Evolutionary conservation across 495 filamentous ascomycete species (phyloP).

Genomic region (Lasiosphaeria ovina): DNA sequence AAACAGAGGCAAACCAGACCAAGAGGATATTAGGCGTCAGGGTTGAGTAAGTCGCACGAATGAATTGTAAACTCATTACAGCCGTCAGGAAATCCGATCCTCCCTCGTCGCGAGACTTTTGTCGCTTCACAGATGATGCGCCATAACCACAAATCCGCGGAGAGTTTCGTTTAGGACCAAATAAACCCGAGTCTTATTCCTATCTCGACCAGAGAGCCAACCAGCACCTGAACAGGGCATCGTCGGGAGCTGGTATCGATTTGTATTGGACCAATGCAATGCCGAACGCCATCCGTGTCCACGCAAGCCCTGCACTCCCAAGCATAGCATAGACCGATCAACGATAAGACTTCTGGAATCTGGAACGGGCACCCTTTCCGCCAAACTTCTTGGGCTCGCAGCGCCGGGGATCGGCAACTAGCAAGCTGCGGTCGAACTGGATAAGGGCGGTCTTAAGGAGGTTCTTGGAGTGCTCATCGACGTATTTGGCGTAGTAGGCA

Average conservation of each 20-base stretch:
- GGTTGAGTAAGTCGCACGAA: too few species aligned
- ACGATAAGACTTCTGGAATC: conserved; percentile 89
- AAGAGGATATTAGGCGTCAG: too few species aligned
- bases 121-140: conserved; percentile 19
- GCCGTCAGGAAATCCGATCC: conserved; percentile 15
- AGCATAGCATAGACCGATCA: conserved; percentile 38
- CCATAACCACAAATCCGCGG: conserved; percentile 15
- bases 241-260: conserved; percentile 29
- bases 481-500: conserved; percentile 99
- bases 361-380: conserved; percentile 87
- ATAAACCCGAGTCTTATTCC: conserved; percentile 31
- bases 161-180: conserved; percentile 23
- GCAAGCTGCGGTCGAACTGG: conserved; percentile 92
- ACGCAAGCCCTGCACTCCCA: conserved; percentile 28
- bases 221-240: conserved; percentile 28
- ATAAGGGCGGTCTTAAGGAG: conserved; percentile 91
- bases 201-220: conserved; percentile 29
- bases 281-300: conserved; percentile 40
- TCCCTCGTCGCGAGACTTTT: conserved; percentile 10
- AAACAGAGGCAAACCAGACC: too few species aligned
- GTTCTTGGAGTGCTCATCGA: conserved; percentile 99
- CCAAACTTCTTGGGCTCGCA: conserved; percentile 93
- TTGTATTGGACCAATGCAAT: conserved; percentile 37
- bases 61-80: conserved; percentile 3
- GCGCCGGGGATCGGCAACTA: conserved; percentile 96